Evolutionary conservation across 2,329 filamentous ascomycete genomes (phyloP).

Genomic region (Rhynchosporium graminicola): DNA sequence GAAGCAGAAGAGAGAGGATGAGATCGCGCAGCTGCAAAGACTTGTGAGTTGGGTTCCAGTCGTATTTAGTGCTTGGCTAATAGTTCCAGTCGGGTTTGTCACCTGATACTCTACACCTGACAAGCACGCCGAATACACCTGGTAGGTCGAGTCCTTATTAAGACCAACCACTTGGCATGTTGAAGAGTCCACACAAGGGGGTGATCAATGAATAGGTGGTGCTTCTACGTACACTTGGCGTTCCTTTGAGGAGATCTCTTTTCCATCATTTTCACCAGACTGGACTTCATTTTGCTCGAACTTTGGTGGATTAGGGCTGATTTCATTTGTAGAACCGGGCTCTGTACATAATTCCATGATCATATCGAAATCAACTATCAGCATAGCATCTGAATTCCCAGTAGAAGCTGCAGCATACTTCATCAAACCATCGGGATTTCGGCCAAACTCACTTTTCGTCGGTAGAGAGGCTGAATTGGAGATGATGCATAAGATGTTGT

Average conservation of each 20-base stretch:
- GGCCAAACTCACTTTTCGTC: slow-evolving; percentile 63
- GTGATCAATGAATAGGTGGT: neutral
- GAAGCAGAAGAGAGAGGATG: slow-evolving; percentile 29
- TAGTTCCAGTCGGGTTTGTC: slow-evolving; percentile 6
- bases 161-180: slow-evolving; percentile 2
- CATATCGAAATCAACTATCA: slow-evolving; percentile 30
- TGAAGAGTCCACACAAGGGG: slow-evolving; percentile 5
- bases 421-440: slow-evolving; percentile 57
- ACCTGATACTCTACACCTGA: slow-evolving; percentile 12
- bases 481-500: slow-evolving; percentile 59
- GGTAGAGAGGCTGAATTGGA: slow-evolving; percentile 61
- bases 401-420: slow-evolving; percentile 37
- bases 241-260: slow-evolving; percentile 9
- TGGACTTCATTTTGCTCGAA: neutral
- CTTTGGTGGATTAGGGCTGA: slow-evolving; percentile 36
- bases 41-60: slow-evolving; percentile 20
- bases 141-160: slow-evolving; percentile 22
- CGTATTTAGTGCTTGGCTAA: neutral
- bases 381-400: slow-evolving; percentile 32
- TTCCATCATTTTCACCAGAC: slow-evolving; percentile 5
- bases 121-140: slow-evolving; percentile 20
- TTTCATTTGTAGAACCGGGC: slow-evolving; percentile 39
- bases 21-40: slow-evolving; percentile 35
- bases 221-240: neutral
- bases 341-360: slow-evolving; percentile 35